Conservation (phyloP, 2,329 filamentous ascomycete genomes). For the Arthrinium phaeospermum region DNA sequence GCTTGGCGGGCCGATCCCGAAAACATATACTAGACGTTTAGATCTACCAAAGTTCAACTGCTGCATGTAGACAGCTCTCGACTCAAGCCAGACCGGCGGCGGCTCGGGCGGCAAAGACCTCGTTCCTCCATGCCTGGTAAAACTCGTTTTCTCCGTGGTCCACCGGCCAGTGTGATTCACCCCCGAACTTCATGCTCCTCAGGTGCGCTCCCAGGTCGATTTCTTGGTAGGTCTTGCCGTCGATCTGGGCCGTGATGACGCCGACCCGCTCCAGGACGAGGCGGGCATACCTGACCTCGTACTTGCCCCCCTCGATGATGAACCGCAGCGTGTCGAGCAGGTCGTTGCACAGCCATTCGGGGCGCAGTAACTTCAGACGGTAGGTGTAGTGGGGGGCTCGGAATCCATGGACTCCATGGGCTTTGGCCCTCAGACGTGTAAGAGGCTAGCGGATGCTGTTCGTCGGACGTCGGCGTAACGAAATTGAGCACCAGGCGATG, state of each 20-base stretch:
- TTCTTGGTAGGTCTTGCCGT: not conserved
- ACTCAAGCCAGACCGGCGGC: not conserved
- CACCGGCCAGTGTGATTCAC: not conserved
- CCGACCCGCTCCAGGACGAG: not conserved
- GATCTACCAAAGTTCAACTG: too few relatives aligned
- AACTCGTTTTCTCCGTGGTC: not conserved
- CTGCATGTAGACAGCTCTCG: too few relatives aligned
- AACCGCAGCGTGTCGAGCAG: not conserved
- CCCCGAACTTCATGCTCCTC: not conserved
- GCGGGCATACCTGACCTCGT: not conserved
- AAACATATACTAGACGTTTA: too few relatives aligned
- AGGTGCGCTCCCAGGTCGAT: not conserved
- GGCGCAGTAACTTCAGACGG: not conserved
- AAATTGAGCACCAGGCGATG: not conserved
- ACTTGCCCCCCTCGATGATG: not conserved
- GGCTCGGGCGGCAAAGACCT: not conserved
- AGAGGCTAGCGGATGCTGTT: not conserved
- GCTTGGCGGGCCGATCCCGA: too few relatives aligned
- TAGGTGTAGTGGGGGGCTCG: too few relatives aligned
- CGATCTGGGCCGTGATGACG: not conserved
- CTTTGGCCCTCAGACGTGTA: too few relatives aligned
- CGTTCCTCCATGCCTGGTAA: not conserved
- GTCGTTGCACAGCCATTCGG: not conserved
- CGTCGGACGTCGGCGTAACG: not conserved
- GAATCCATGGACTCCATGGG: too few relatives aligned